A percentile compares a stretch with the other conserved stretches of the same genome.
These are phyloP conservation scores for Exserohilum rostratum DNA, from an alignment of 2,329 filamentous ascomycete genomes.

Conservation along the genomic window DNA sequence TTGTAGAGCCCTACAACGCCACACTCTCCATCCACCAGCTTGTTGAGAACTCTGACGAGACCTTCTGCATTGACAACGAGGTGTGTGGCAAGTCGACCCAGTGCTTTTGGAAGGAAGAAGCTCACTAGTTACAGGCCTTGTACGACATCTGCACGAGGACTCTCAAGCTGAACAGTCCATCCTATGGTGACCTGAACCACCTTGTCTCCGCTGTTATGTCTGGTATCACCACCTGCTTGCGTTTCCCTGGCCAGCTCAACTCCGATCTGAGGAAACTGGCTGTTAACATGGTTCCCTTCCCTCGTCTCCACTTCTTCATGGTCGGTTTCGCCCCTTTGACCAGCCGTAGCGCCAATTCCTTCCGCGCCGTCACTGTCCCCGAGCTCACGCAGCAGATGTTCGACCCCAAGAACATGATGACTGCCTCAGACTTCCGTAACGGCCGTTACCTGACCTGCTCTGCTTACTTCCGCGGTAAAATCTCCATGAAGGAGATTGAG, in stretches of 20 bases:
- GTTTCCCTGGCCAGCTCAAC: constrained; percentile 99
- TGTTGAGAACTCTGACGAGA: constrained; percentile 99
- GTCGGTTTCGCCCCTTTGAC: constrained; percentile 99
- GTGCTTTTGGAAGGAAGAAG: too few relatives aligned
- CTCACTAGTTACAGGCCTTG: too few relatives aligned
- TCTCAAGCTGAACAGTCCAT: constrained; percentile 97
- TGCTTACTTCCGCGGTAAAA: constrained; percentile 99
- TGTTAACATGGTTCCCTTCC: constrained; percentile 99
- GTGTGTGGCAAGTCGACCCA: too few relatives aligned
- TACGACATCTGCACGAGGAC: constrained; percentile 99
- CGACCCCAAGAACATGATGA: constrained; percentile 99
- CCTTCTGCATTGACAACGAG: constrained; percentile 99
- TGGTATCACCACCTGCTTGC: constrained; percentile 95
- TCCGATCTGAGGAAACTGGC: constrained; percentile 99
- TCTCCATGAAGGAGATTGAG: constrained; percentile 99
- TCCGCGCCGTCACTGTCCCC: constrained; percentile 96
- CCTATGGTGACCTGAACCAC: constrained; percentile 99
- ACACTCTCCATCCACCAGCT: constrained; percentile 98
- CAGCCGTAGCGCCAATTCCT: constrained; percentile 87
- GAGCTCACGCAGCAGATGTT: constrained; percentile 99
- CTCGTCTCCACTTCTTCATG: constrained; percentile 99
- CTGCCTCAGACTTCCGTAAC: constrained; percentile 99
- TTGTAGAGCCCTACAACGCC: constrained; percentile 99
- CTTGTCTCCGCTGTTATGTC: constrained; percentile 99
- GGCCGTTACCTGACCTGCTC: constrained; percentile 99